Base-by-base conservation (phyloP, 2,329 filamentous ascomycete species). In the Cladosporium sp. region DNA sequence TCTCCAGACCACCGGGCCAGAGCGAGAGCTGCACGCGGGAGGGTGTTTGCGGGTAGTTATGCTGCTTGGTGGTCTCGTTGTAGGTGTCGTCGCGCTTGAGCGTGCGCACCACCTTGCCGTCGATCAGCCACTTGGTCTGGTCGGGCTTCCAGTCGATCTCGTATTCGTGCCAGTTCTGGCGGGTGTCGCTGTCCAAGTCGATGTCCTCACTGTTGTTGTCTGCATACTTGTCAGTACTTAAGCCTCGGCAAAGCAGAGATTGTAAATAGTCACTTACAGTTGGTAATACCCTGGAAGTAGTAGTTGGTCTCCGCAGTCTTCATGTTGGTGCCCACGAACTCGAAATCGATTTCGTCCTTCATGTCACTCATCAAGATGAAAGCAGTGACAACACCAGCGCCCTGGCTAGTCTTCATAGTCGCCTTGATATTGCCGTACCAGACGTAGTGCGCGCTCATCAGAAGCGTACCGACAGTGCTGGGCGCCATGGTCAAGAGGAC, bases 301-400 rank as follows among this genome's bases (percentile, higher is more conserved):
- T 84, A 99, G 75, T 99, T 99, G 67, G 90, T 93, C 75, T 99
- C 91, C 15, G 86, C 88, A 56, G 79, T 80, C 41, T 76, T 65
- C 55, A 95, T 76, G 64, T 96, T 88, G 39, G 80, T 80, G 58
- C 93, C 93, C 49, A 99, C 80, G 68, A 87, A 97, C 70, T 99
- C 93, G 68, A 89, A 97, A 73, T 99, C 93, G 63, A 99, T 96
- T 72, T 99, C 93, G 65, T 99, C 93, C 78, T 96, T 95, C 64
- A 95, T 87, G 64, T 97, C 92, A 30, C 88, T 91, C 70, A 96
- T 83, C 65, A 97, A 77, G 68, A 99, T 99, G 68, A 99, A 99
- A 24, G 90, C 92, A 2, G 90, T 95, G n/a, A 99, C 87, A 18
- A 99, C 93, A 77, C 93, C 93, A 40, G 77, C 73, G 52, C 90